Evolutionary conservation across 176 grass and related monocot genomes (phyloP).

Genomic region (Bonia amplexicaulis): DNA sequence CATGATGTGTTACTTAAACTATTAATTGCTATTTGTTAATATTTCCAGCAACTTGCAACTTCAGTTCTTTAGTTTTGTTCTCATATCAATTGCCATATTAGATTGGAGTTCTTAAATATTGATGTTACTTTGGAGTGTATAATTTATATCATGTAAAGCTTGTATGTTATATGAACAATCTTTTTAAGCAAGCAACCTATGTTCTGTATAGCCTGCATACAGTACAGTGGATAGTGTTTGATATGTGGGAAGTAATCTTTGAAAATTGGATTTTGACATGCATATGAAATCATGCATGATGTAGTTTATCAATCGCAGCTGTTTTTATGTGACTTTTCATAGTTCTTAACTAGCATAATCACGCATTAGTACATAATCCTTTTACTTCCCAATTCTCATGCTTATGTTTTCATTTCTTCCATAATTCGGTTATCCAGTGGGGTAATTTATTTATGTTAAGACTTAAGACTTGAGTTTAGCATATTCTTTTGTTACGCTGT

Average conservation of each 20-base stretch:
- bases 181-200: neutral
- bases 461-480: neutral
- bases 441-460: neutral
- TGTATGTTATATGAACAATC: neutral
- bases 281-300: neutral
- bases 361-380: neutral
- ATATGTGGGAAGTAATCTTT: neutral
- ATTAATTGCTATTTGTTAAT: neutral
- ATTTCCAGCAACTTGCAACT: neutral
- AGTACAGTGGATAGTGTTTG: neutral
- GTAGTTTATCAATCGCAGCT: neutral
- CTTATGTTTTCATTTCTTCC: neutral
- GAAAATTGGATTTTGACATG: neutral
- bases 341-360: neutral
- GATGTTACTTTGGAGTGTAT: neutral
- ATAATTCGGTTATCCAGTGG: neutral
- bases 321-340: neutral
- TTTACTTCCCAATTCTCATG: slow-evolving; percentile 3
- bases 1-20: neutral
- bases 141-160: neutral
- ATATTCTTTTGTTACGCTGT: neutral
- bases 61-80: neutral
- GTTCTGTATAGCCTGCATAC: neutral
- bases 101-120: neutral
- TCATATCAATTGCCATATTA: neutral